Conservation (phyloP, 148 eudicot species). For the Simmondsia chinensis region DNA sequence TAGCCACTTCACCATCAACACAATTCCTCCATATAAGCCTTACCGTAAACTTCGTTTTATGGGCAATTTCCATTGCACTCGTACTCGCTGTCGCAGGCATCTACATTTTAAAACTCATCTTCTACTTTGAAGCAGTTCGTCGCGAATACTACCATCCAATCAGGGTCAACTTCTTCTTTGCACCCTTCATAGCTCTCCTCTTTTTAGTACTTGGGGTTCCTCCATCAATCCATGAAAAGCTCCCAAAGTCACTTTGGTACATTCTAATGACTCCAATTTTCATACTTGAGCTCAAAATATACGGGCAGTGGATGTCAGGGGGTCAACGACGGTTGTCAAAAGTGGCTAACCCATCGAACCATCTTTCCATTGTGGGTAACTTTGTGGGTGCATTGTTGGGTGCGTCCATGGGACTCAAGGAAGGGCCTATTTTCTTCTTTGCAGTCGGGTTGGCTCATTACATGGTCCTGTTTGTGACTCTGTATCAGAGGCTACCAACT, state of each 20-base stretch:
- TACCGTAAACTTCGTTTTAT: conserved; percentile 46
- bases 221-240: conserved; percentile 25
- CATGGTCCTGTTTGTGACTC: conserved; percentile 73
- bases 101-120: conserved; percentile 48
- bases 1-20: conserved; percentile 52
- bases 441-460: conserved; percentile 93
- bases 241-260: conserved; percentile 54
- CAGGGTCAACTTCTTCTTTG: conserved; percentile 88
- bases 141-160: conserved; percentile 90
- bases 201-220: conserved; percentile 71
- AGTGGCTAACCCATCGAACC: conserved; percentile 85
- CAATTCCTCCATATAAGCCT: conserved; percentile 52
- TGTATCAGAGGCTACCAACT: conserved; percentile 89
- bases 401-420: conserved; percentile 85
- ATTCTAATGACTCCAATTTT: conserved; percentile 75
- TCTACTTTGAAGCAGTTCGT: conserved; percentile 90
- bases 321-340: conserved; percentile 80
- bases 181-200: conserved; percentile 66
- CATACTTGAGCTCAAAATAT: conserved; percentile 70
- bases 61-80: conserved; percentile 56
- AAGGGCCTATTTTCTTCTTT: conserved; percentile 83
- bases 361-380: conserved; percentile 76
- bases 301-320: conserved; percentile 99
- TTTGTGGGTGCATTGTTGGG: conserved; percentile 86
- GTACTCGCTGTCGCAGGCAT: conserved; percentile 24